Base-by-base conservation (phyloP, 768 basidiomycete genomes). In the Leucosporidium yakuticum region DNA sequence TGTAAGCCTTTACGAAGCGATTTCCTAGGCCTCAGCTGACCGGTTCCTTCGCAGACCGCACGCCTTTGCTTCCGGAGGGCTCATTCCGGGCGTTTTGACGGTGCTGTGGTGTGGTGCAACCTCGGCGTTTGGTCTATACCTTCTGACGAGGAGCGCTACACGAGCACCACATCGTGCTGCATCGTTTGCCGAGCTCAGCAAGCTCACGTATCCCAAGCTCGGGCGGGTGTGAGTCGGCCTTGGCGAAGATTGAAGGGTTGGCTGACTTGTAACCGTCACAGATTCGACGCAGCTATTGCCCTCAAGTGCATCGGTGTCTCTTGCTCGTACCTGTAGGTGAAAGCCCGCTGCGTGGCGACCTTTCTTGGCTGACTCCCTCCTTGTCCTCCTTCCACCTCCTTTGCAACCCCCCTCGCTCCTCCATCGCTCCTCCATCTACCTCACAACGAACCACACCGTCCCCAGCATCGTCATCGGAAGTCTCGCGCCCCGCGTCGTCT, bases 251-350 rank as follows among this genome's bases (percentile, higher is more conserved):
- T 64, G 31, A 58, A 31, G 39, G 2, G 5, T 25, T 14, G 1
- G 39, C 39, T 44, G 39, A 44, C 39, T 15, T 8, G 3, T 9
- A 12, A 7, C 11, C 17, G 88, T 49, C 56, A 55, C 78, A 44
- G 39, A 44, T 95, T 98, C 75, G 95, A 97, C 78, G 87, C 86
- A 5, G 95, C 94, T 19, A 92, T 98, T 74, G 92, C 92, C 15
- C 88, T 87, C 77, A 98, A 98, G 77, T 98, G 95, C 78, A 96
- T 96, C 77, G 95, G 95, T 25, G 95, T 98, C 4, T 91, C 90
- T 44, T 87, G 94, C 74, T 92, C 91, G 85, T 91, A 79, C 56
- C 84, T 78, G 59, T 69, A 64, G 34, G 67, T 69, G 27, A 4
- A 74, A 62, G 56, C 63, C 31, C 56, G 49, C 27, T 65, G 39